Base-by-base conservation (phyloP, 306 rosid species). In the Lathyrus sativus region DNA sequence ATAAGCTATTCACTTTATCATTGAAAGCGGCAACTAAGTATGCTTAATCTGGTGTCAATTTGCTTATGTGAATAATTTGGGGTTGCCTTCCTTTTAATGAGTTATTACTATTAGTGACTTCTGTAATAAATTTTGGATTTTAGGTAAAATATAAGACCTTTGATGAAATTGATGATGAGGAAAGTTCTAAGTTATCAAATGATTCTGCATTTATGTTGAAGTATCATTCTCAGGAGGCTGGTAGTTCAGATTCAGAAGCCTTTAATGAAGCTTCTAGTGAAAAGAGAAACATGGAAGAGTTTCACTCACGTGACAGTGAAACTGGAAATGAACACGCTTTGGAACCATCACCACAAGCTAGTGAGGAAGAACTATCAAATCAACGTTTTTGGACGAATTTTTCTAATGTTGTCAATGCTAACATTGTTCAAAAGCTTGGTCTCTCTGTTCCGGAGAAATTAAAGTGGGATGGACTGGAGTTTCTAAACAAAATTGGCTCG, bases 391-490 rank as follows among this genome's bases (percentile, higher is more conserved):
- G 98, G 98, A 85, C 68, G 80, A 77, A 82, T 72, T 86, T 92
- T 72, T 82, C 96, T 57, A 79, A 85, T 62, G 70, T 80, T 73
- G 75, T 90, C 67, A 92, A 76, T 82, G 85, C 82, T 76, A 86
- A 81, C 72, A 74, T 92, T 37, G 93, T 72, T 78, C 86, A 86
- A 84, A 92, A 86, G 81, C 72, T 88, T 29, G 98, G 96, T 75
- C 78, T 87, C 43, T 81, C 91, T 48, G 79, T 79, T 78, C 84
- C 88, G 11, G 95, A 83, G 75, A 83, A 89, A 74, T 67, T 92
- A 26, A 92, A 88, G 81, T 92, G 96, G 96, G 96, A 92, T 77
- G 92, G 91, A 43, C 79, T 88, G 67, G 98, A 88, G 68, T 80
- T 86, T 13, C 74, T 92, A 71, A 81, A 85, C 78, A 86, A 63